Percentiles rank a stretch among this genome's conserved stretches.
These are phyloP conservation scores for Saccharum hybrid DNA, from an alignment of 202 grass and related monocot species.

Conservation along the genomic window DNA sequence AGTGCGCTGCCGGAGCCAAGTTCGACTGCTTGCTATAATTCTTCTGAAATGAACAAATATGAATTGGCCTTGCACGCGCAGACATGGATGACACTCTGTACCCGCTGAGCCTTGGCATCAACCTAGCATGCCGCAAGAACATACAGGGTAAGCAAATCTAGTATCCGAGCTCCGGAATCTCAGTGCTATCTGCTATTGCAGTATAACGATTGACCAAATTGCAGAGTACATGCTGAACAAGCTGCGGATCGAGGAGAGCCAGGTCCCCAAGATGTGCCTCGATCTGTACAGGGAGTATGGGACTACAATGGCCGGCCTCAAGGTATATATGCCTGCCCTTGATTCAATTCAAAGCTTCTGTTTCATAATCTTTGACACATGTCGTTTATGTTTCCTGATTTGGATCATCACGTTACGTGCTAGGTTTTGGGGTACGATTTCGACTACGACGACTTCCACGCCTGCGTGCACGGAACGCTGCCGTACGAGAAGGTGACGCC, in stretches of 20 bases:
- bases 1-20: constrained; percentile 53
- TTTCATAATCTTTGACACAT: background rate
- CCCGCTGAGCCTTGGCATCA: constrained; percentile 78
- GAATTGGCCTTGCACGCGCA: background rate
- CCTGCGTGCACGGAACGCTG: constrained; percentile 68
- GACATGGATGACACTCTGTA: constrained; percentile 98
- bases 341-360: background rate
- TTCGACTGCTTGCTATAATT: constrained; percentile 76
- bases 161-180: no score
- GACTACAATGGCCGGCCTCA: constrained; percentile 94
- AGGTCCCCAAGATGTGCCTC: constrained; percentile 80
- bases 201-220: background rate
- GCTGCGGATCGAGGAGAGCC: constrained; percentile 71
- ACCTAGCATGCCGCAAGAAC: constrained; percentile 89
- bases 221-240: constrained; percentile 86
- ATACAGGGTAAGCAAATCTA: constrained; percentile 59
- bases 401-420: background rate
- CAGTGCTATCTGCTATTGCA: background rate
- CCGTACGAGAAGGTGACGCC: constrained; percentile 78
- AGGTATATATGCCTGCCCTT: constrained; percentile 39
- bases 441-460: constrained; percentile 86
- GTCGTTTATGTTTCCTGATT: background rate
- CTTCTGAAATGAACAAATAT: background rate
- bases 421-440: constrained; percentile 73
- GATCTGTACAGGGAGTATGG: constrained; percentile 96